Percentiles rank a stretch among this genome's conserved stretches.
Conservation (phyloP, 208 protist genomes). For the Porcisia deanei region DNA sequence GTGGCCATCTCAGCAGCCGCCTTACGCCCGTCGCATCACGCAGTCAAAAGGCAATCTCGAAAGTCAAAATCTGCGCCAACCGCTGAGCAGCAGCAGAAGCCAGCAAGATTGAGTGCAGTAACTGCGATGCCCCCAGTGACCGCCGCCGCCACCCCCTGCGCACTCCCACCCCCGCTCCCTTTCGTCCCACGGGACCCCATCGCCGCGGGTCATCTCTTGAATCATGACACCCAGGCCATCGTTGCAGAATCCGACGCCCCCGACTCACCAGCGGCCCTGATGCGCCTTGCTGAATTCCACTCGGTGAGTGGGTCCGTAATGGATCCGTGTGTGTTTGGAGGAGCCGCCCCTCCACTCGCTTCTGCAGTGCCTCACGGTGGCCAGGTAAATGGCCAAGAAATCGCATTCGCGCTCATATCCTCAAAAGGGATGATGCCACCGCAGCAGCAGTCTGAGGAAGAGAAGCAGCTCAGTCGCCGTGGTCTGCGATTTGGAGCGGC, state of each 20-base stretch:
- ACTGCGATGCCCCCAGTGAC: neutral
- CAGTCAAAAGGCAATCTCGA: neutral
- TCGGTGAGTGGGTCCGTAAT: neutral
- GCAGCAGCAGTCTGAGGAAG: conserved; percentile 9
- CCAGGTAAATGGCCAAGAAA: neutral
- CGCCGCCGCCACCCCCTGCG: neutral
- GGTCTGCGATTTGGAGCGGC: conserved; percentile 9
- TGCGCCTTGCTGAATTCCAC: neutral
- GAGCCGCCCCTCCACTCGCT: neutral
- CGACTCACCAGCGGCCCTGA: neutral
- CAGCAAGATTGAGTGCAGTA: neutral
- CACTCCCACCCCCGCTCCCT: neutral
- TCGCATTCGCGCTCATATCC: neutral
- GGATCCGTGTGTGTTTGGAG: neutral
- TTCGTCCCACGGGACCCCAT: neutral
- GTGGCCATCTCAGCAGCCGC: neutral
- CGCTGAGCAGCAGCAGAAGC: neutral
- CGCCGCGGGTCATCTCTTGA: neutral
- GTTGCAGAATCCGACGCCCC: neutral
- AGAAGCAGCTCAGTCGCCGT: conserved; percentile 15
- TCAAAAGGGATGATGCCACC: neutral
- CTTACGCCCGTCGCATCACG: neutral
- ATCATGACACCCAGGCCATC: neutral
- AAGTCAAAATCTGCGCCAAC: neutral
- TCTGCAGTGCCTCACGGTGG: neutral